Base-by-base conservation (phyloP, 1,284 basidiomycete species). In the Heimioporus retisporus region DNA sequence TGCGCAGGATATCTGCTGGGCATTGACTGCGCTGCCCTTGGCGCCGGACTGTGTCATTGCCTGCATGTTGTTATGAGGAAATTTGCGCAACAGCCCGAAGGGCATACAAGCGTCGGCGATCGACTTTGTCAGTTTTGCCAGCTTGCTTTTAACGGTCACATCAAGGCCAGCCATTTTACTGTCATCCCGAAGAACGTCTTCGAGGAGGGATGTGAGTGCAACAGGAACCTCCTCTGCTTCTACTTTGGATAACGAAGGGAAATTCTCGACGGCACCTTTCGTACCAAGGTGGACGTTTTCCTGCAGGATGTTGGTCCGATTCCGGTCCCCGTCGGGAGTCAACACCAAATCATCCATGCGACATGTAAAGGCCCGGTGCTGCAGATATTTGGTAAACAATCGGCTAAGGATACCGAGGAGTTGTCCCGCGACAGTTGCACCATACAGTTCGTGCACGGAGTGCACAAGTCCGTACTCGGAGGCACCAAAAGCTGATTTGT, bases 11-110 rank as follows among this genome's bases (percentile, higher is more conserved):
- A 99, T 99, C 79, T 99, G 97, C 69, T 96, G 93, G 14, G 96
- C 97, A 75, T 99, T 99, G 81, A 99, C 97, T 42, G 95, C 93
- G 71, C 95, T 97, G 68, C 98, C 98, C 82, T 99, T 99, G 64
- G 98, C 98, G 74, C 98, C 98, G 55, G 98, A 98, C 65, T 96
- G 90, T 7, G 97, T 99, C 98, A 99, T 99, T 70, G 94, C 93
- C 81, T 99, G 97, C 98, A 99, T 99, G 88, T 99, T 94, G 83
- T 99, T 99, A 79, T 96, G 91, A 40, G 98, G 98, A 86, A 99
- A 99, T 68, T 93, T 92, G 73, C 96, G 95, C 69, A 95, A 85
- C 50, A 99, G 89, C 60, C 94, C 94, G 60, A 89, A 83, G n/a
- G 98, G 98, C 73, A 99, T 89, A 75, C 94, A 94, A n/a, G 90